Evolutionary conservation across 768 basidiomycete genomes (phyloP), one percentile per base, ranked within the genome.

Genomic region (Pulveroboletus sp.): DNA sequence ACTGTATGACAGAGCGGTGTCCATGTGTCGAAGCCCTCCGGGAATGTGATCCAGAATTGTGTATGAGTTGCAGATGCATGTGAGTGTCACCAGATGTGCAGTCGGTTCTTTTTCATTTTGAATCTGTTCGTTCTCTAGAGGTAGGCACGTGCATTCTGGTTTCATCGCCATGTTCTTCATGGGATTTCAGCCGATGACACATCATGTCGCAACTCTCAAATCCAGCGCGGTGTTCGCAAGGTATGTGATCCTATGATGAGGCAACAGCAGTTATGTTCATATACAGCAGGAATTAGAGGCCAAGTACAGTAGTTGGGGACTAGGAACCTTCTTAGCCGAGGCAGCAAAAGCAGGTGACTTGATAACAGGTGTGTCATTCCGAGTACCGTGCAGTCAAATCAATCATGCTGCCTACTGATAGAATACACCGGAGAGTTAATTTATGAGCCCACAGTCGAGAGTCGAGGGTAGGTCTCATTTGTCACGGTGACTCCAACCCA

Each of bases 41-140:
- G 32, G 87, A 89, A 61, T 89, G 87, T 51, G 84, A 87, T 62
- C 83, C 84, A 3, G 80, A 81, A 32, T 50, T 86, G 8, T 89
- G 87, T 53, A 6, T 57, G 10, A 68, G 68, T 11, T 84, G 84
- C 59, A 67, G 71, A 53, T 70, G 75, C 47, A 74, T 62, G 81
- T 82, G 39, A 56, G 74, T 68, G 17, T 43, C 33, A 26, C 27
- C 36, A 35, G 15, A 32, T 21, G 8, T 14, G 15, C 6, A 9
- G 5, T 36, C 30, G 13, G 17, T n/a, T 9, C 26, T 10, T 42
- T 21, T 33, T 39, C 9, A 18, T 49, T 11, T 60, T 6, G 13
- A 5, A 15, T 44, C 27, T 6, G 2, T 46, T 31, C n/a, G 14
- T 43, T 47, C 39, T 39, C 17, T 38, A 69, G 65, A 46, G 65